phyloP scores from a whole-genome alignment of 306 rosid genomes.

The Spatholobus suberectus region DNA sequence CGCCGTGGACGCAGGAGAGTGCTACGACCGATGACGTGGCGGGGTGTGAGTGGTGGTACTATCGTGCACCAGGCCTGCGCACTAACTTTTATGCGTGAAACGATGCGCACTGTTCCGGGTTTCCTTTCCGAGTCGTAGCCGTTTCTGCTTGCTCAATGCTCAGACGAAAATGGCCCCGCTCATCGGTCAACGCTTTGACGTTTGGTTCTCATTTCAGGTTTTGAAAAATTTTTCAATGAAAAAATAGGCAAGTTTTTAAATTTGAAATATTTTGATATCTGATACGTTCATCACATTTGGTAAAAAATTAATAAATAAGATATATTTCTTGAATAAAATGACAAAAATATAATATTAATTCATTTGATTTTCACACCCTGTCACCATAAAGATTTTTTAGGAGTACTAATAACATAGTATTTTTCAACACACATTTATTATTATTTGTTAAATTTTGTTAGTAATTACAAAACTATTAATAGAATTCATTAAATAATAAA shows the following conservation, averaged over 20 bases:
- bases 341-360: too few relatives aligned
- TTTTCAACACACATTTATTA: too few relatives aligned
- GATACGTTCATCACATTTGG: background rate
- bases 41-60: slow-evolving; percentile 26
- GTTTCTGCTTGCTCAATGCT: background rate
- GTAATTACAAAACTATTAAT: too few relatives aligned
- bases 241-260: background rate
- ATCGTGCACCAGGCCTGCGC: slow-evolving; percentile 43
- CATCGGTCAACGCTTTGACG: background rate
- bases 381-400: too few relatives aligned
- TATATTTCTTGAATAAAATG: background rate
- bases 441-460: too few relatives aligned
- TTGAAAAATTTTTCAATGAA: background rate
- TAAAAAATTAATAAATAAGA: background rate
- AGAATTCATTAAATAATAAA: too few relatives aligned
- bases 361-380: too few relatives aligned
- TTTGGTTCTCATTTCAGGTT: background rate
- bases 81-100: slow-evolving; percentile 53
- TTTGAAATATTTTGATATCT: background rate
- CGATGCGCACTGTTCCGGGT: slow-evolving; percentile 29
- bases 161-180: background rate
- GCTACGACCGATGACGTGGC: slow-evolving; percentile 49
- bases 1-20: slow-evolving; percentile 18
- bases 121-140: slow-evolving; percentile 34
- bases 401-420: too few relatives aligned